Evolutionary conservation across 345 rosid genomes (phyloP), one percentile per base, ranked within the genome.

Genomic region (Gossypium stocksii): DNA sequence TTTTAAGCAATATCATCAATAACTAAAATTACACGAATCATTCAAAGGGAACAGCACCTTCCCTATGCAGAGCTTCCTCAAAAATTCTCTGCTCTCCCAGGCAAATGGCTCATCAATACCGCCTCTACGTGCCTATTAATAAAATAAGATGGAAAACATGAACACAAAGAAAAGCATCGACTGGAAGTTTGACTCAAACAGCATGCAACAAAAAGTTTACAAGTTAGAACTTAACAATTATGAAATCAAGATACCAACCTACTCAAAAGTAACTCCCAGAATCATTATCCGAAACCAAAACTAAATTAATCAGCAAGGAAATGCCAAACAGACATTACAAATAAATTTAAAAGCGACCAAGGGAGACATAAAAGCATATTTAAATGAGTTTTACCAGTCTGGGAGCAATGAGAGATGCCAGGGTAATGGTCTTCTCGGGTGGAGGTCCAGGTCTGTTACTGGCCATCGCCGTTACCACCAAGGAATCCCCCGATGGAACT

Each of bases 51-150:
- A 48, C 51, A 69, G 69, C 66, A 96, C 99, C 99, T 96, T 87
- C 69, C 99, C 99, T 11, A 96, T 87, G 87, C 98, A 93, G 73
- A 91, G 92, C 88, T 91, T 91, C 83, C 99, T 90, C 77, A 95
- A 81, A 83, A 72, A 91, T 76, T 95, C 98, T 74, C 93, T 89
- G 85, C 98, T 93, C 66, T 88, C 91, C 99, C 99, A 95, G 56
- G 99, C 99, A 81, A 93, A 95, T 16, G 93, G 84, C 86, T 96
- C 99, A 77, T 96, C 99, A 64, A 79, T 54, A 61, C 96, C 96
- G 79, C 93, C 97, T 83, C 93, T 85, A 15, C 97, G 95, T 34
- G 97, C 97, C 97, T 92, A 72, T 17, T 15, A 70, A 75, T 22
- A 69, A 19, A 48, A 77, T 44, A 48, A 53, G 23, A 75, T 25